These are phyloP conservation scores for Escovopsis sp. DNA, from an alignment of 2,329 filamentous ascomycete genomes.

Conservation along the genomic window DNA sequence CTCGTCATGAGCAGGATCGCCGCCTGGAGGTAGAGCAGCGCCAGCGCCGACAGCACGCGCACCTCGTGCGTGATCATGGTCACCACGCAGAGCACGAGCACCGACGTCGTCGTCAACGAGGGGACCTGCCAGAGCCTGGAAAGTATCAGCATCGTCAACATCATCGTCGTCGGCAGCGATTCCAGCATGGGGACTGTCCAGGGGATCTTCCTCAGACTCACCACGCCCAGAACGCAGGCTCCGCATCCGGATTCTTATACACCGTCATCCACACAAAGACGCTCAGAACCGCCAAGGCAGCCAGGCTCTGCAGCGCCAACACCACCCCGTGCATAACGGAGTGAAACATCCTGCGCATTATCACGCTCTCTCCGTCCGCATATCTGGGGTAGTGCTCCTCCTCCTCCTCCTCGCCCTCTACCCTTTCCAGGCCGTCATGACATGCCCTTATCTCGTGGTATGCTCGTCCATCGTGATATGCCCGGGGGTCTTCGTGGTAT, in stretches of 20 bases:
- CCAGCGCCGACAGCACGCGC: conserved; percentile 12
- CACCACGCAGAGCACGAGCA: conserved; percentile 10
- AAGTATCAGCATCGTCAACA: conserved; percentile 2
- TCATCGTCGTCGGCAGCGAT: neutral
- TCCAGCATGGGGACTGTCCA: no score
- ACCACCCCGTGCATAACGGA: conserved; percentile 12
- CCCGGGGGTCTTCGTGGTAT: no score
- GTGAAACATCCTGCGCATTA: conserved; percentile 5
- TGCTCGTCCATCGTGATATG: no score
- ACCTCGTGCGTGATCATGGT: conserved; percentile 14
- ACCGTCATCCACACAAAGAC: conserved; percentile 14
- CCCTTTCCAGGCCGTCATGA: neutral
- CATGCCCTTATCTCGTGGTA: no score
- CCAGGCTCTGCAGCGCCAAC: conserved; percentile 12
- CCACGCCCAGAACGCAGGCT: conserved; percentile 13
- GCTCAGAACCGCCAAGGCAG: conserved; percentile 12
- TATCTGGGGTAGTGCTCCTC: neutral
- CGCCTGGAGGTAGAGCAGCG: conserved; percentile 14
- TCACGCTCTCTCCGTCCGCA: conserved; percentile 1
- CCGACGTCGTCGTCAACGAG: conserved; percentile 7
- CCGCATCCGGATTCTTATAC: conserved; percentile 9
- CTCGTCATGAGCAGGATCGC: conserved; percentile 12
- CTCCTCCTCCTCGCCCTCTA: neutral
- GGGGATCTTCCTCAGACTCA: no score
- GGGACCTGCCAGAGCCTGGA: conserved; percentile 14